Conservation (phyloP, 176 grass and related monocot genomes). For the Zea luxurians region DNA sequence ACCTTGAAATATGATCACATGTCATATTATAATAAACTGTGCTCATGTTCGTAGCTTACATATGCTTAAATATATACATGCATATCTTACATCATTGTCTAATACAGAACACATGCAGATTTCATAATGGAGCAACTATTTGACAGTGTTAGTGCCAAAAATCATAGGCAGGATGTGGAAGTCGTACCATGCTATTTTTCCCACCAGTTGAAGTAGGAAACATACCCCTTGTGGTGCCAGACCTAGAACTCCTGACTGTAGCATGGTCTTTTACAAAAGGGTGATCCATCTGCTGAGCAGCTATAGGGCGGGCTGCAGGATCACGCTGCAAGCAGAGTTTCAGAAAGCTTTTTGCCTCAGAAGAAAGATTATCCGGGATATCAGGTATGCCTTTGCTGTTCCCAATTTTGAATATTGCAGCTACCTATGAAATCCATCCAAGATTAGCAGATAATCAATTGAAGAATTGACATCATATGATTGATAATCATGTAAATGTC, state of each 20-base stretch:
- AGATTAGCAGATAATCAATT: conserved; percentile 27
- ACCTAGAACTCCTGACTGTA: conserved; percentile 43
- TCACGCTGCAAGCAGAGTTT: conserved; percentile 89
- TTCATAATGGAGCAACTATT: background rate
- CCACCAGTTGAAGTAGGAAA: conserved; percentile 30
- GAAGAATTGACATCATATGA: background rate
- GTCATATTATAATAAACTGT: background rate
- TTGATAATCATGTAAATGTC: background rate
- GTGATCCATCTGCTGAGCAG: conserved; percentile 68
- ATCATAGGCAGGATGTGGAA: conserved; percentile 7
- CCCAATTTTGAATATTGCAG: conserved; percentile 97
- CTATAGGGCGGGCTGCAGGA: conserved; percentile 77
- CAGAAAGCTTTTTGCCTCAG: conserved; percentile 73
- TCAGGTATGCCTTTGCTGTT: conserved; percentile 98
- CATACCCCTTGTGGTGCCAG: conserved; percentile 45
- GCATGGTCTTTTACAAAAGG: conserved; percentile 72
- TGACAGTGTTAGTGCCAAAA: background rate
- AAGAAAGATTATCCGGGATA: conserved; percentile 74
- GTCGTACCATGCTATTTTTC: conserved; percentile 39
- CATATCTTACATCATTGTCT: conserved; percentile 9
- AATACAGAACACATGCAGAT: background rate
- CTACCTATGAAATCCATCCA: conserved; percentile 55
- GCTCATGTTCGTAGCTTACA: background rate
- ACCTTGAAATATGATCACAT: background rate
- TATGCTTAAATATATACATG: background rate